Evolutionary conservation across 139 green algal species (phyloP).

Genomic region (Chlorella sp.): DNA sequence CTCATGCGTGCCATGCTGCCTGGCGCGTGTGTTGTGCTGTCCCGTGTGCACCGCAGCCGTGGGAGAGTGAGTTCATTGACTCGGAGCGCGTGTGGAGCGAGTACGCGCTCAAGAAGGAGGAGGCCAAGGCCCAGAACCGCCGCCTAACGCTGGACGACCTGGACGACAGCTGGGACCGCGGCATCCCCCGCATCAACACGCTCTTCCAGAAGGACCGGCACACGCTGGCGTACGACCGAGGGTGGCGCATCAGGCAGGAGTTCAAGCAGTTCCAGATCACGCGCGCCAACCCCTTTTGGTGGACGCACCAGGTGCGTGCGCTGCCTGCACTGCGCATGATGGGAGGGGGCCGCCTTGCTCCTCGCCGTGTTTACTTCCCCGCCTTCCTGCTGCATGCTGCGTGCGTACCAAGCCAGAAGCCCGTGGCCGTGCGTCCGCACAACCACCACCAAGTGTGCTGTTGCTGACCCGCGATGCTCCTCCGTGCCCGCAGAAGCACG

Average conservation of each 20-base stretch:
- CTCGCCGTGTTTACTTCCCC: too few relatives aligned
- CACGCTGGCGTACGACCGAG: conserved; percentile 98
- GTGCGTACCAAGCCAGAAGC: too few relatives aligned
- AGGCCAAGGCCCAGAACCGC: conserved; percentile 55
- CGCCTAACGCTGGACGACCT: conserved; percentile 88
- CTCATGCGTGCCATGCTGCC: too few relatives aligned
- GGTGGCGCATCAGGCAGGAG: conserved; percentile 94
- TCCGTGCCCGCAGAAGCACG: conserved; percentile 93
- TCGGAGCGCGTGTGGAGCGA: conserved; percentile 97
- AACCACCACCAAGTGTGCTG: too few relatives aligned
- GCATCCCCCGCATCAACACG: conserved; percentile 99
- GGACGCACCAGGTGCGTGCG: conserved; percentile 76
- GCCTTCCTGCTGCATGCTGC: too few relatives aligned
- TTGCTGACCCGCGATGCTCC: too few relatives aligned
- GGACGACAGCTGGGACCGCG: conserved; percentile 97
- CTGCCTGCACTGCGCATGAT: too few relatives aligned
- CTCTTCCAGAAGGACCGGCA: conserved; percentile 98
- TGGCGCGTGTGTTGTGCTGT: too few relatives aligned
- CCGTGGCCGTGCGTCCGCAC: too few relatives aligned
- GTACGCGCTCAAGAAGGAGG: conserved; percentile 96
- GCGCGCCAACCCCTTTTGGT: conserved; percentile 96
- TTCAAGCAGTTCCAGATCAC: conserved; percentile 92
- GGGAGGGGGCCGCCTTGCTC: too few relatives aligned
- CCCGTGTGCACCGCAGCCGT: conserved; percentile 88
- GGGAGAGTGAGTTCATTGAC: conserved; percentile 98